Evolutionary conservation across 169 alveolate genomes (phyloP), one percentile per base, ranked within the genome.

Genomic region (Cryptosporidium baileyi): DNA sequence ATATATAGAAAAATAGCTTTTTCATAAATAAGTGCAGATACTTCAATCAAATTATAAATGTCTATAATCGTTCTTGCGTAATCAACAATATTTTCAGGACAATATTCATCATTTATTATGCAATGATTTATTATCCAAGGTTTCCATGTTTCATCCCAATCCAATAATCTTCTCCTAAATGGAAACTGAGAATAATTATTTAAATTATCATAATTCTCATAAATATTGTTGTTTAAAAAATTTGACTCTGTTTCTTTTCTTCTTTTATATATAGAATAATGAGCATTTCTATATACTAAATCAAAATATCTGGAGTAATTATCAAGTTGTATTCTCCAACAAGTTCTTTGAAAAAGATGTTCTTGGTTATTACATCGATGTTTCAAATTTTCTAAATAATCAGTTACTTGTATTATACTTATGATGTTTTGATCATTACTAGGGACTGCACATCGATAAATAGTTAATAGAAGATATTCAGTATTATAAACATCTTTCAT

Each of bases 311-410:
- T 47, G 19, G 59, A 41, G 9, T 54, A 45, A 22, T 54, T 74
- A 43, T 67, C 89, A 47, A 88, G 52, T 30, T 80, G 89, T 15
- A 61, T 45, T 7, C 89, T 65, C 88, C 85, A 80, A n/a, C 91
- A 88, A 24, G 79, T 65, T 34, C 85, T 51, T 74, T 74, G 85
- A 41, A 74, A 74, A 19, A 57, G 32, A 34, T 5, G 19, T 13
- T 54, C 67, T 19, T 85, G 65, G 32, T 54, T 52, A 44, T 81
- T 57, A 30, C 89, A 81, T 17, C 89, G 28, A 19, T 61, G 67
- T 17, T 57, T 43, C 15, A n/a, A 62, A 63, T 81, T 67, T 28
- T 81, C 89, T 2, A 81, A 60, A n/a, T 51, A 67, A 4, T 54
- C 45, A 26, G 89, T 49, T 11, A 81, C 89, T 40, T 81, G 52